These are phyloP conservation scores for Tuber umbilicatum DNA, from an alignment of 495 filamentous ascomycete species.

Conservation along the genomic window DNA sequence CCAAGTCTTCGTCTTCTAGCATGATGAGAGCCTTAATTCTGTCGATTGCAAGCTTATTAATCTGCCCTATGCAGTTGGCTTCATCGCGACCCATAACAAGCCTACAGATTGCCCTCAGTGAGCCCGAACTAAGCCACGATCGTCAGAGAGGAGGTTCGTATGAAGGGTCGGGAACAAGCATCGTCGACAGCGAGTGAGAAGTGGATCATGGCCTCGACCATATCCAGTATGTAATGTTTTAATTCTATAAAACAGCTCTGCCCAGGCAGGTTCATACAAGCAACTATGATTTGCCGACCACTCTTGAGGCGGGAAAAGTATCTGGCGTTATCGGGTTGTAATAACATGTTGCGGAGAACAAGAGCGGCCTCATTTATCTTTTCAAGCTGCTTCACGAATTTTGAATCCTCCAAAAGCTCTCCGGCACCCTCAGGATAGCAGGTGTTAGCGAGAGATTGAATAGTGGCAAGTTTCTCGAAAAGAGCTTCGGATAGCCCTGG, in stretches of 20 bases:
- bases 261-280: constrained; percentile 70
- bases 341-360: constrained; percentile 86
- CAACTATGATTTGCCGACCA: constrained; percentile 71
- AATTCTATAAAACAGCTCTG: constrained; percentile 72
- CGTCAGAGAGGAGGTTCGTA: constrained; percentile 60
- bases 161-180: constrained; percentile 69
- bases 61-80: constrained; percentile 64
- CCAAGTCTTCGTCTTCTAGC: constrained; percentile 84
- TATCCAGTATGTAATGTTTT: constrained; percentile 86
- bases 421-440: constrained; percentile 49
- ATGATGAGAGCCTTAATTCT: constrained; percentile 72
- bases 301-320: constrained; percentile 67
- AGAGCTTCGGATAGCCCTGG: constrained; percentile 83
- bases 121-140: constrained; percentile 76
- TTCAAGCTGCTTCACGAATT: constrained; percentile 62
- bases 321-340: constrained; percentile 78
- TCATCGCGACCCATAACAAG: constrained; percentile 78
- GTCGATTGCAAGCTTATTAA: constrained; percentile 59
- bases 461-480: constrained; percentile 70
- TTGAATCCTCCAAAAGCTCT: constrained; percentile 68
- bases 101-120: constrained; percentile 77
- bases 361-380: constrained; percentile 80
- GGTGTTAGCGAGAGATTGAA: constrained; percentile 64
- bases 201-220: constrained; percentile 80
- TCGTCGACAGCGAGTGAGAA: constrained; percentile 63